Base-by-base conservation (phyloP, 75 land plant species). In the Selaginella moellendorffii region DNA sequence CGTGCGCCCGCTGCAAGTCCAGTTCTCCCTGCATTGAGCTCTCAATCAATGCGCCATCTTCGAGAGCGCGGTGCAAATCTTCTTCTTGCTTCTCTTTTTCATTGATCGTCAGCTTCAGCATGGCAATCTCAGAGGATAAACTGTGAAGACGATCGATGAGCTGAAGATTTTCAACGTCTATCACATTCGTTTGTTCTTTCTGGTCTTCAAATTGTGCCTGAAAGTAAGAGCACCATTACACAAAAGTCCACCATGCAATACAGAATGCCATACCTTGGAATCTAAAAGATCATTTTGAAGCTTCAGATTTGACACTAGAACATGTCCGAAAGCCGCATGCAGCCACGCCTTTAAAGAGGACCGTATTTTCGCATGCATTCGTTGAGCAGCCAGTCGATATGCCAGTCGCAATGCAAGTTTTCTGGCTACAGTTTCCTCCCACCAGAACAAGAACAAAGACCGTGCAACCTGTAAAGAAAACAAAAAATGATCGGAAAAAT, bases 141-240 rank as follows among this genome's bases (percentile, higher is more conserved):
- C 8, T 9, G 24, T 56, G 59, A 2, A 56, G n/a, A 19, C 59
- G 59, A 19, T 56, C 59, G 2, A 36, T 36, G 19, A 25, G 59
- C 19, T 56, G 59, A 56, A 56, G 59, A 21, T 56, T 56, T 19
- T 56, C 59, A 21, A 56, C 59, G n/a, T 56, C 59, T 8, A 56
- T 24, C 5, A 19, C 59, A 56, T 19, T 56, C 9, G 19, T 19
- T 56, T 56, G 19, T 8, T 56, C 24, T n/a, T 56, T 56, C 59
- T 56, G 59, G 5, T 56, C 59, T n/a, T 56, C 59, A 56, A 26
- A 69, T 54, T 65, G 72, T 53, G 58, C 56, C 72, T 71, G n/a
- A n/a, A n/a, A n/a, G n/a, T n/a, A n/a, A n/a, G n/a, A n/a, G n/a
- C n/a, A n/a, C n/a, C n/a, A n/a, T n/a, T n/a, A n/a, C n/a, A 54